Conservation (phyloP, 257 asterid species). For the Gentiana macrophylla region DNA sequence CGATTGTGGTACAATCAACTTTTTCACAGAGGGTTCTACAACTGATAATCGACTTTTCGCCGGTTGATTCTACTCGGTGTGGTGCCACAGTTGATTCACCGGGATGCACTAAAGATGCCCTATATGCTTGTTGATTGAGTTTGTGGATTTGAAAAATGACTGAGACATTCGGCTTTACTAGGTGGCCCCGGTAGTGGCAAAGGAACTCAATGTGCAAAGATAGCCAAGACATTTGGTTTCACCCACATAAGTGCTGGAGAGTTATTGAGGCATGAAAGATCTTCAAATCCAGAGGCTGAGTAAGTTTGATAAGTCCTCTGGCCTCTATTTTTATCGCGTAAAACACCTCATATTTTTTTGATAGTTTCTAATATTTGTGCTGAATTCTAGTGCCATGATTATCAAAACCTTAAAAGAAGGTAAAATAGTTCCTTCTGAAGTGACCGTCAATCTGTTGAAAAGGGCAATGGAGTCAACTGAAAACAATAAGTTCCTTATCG, state of each 20-base stretch:
- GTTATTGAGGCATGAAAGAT: constrained; percentile 69
- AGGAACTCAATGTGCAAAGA: constrained; percentile 87
- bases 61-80: too few species aligned
- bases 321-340: neutral
- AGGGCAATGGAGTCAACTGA: constrained; percentile 60
- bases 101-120: too few species aligned
- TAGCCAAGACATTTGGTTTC: constrained; percentile 69
- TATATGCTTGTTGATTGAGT: too few species aligned
- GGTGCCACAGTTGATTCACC: too few species aligned
- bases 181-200: constrained; percentile 99
- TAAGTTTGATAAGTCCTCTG: constrained; percentile 9
- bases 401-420: constrained; percentile 75
- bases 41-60: too few species aligned
- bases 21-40: too few species aligned
- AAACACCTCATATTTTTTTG: neutral
- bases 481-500: constrained; percentile 61
- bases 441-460: constrained; percentile 66
- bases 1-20: too few species aligned
- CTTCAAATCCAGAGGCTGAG: constrained; percentile 66
- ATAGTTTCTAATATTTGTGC: neutral
- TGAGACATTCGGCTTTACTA: constrained; percentile 20
- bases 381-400: constrained; percentile 66
- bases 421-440: constrained; percentile 82
- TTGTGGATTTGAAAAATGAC: neutral
- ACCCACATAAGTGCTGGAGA: constrained; percentile 97